These are phyloP conservation scores for Suillus decipiens DNA, from an alignment of 768 basidiomycete genomes.

Conservation along the genomic window DNA sequence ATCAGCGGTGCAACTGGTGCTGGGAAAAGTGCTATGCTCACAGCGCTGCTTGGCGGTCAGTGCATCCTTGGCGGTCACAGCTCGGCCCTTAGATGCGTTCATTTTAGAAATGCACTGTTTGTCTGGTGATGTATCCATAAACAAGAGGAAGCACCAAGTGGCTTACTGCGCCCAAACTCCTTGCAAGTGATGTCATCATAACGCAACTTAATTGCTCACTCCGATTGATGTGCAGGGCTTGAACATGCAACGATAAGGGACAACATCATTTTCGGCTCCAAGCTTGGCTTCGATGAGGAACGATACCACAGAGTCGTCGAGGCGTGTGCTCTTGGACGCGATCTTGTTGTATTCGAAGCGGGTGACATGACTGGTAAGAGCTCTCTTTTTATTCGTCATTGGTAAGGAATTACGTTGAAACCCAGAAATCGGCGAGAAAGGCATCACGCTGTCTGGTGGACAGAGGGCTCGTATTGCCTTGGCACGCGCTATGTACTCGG, in stretches of 20 bases:
- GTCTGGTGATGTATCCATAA: slow-evolving; percentile 52
- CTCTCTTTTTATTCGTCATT: neutral
- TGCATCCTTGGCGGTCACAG: slow-evolving; percentile 12
- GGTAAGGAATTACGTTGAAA: neutral
- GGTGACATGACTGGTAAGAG: slow-evolving; percentile 72
- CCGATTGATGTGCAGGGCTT: slow-evolving; percentile 49
- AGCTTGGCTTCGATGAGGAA: slow-evolving; percentile 56
- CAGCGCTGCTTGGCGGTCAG: slow-evolving; percentile 67
- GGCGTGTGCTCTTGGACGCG: slow-evolving; percentile 72
- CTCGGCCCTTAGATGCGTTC: slow-evolving; percentile 1
- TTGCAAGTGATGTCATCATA: slow-evolving; percentile 38
- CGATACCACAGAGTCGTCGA: slow-evolving; percentile 70
- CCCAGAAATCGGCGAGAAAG: slow-evolving; percentile 74
- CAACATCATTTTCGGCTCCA: slow-evolving; percentile 75
- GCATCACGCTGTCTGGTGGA: slow-evolving; percentile 69
- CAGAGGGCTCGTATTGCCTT: slow-evolving; percentile 74
- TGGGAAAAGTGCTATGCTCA: slow-evolving; percentile 66
- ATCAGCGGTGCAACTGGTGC: slow-evolving; percentile 68
- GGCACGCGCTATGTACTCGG: slow-evolving; percentile 80
- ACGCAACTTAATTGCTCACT: slow-evolving; percentile 26
- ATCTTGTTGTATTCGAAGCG: slow-evolving; percentile 70
- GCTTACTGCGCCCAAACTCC: slow-evolving; percentile 72
- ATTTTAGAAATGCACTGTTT: slow-evolving; percentile 58
- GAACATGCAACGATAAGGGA: slow-evolving; percentile 81
- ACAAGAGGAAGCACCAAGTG: slow-evolving; percentile 59